These are phyloP conservation scores for Lecanosticta acicola DNA, from an alignment of 2,329 filamentous ascomycete genomes.

Conservation along the genomic window DNA sequence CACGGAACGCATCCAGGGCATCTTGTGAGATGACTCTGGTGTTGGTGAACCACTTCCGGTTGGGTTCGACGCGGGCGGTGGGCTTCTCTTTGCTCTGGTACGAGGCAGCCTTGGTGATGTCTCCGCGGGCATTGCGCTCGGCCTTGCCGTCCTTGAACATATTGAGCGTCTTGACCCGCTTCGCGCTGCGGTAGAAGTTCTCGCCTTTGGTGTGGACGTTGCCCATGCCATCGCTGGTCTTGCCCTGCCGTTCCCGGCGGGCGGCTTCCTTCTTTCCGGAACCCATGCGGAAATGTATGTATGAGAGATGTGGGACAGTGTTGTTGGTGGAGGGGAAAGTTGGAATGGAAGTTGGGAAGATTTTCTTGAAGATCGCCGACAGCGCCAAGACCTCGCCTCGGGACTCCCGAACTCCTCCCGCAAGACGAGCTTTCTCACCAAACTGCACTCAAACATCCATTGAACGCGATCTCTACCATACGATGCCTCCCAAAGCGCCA, in stretches of 20 bases:
- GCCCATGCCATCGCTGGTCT: conserved; percentile 75
- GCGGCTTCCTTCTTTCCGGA: conserved; percentile 84
- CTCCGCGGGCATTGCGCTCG: conserved; percentile 72
- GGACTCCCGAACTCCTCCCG: too few relatives aligned
- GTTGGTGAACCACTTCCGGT: conserved; percentile 97
- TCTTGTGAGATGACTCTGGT: conserved; percentile 87
- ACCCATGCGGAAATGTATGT: conserved; percentile 57
- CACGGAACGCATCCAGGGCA: conserved; percentile 77
- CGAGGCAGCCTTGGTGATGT: conserved; percentile 75
- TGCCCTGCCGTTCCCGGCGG: conserved; percentile 79
- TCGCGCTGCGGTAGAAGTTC: conserved; percentile 89
- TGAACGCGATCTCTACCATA: conserved; percentile 1
- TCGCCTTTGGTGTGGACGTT: conserved; percentile 94
- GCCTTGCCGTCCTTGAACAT: conserved; percentile 86
- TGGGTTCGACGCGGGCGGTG: conserved; percentile 83
- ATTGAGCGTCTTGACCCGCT: conserved; percentile 82
- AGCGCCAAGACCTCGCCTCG: too few relatives aligned
- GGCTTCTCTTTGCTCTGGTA: conserved; percentile 81
- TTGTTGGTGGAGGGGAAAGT: conserved; percentile 8
- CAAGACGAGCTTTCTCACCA: too few relatives aligned
- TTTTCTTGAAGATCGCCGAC: neutral
- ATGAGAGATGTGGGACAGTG: neutral
- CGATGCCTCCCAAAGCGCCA: conserved; percentile 40
- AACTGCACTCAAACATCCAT: neutral
- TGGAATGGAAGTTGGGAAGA: neutral